phyloP scores from a whole-genome alignment of 805 yeast species.

The Clavispora santaluciae region DNA sequence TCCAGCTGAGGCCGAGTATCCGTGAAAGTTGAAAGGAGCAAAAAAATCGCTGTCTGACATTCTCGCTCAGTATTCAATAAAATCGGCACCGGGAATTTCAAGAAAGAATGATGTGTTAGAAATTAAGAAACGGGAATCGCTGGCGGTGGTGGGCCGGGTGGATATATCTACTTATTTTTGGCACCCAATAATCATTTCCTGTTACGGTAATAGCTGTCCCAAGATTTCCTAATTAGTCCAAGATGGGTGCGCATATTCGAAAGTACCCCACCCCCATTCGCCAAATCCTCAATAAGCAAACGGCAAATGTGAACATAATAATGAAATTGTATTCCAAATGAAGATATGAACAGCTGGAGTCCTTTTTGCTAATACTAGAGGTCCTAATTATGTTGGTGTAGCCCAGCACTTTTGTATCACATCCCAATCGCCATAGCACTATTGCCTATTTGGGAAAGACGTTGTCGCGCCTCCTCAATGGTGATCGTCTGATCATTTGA shows the following conservation, averaged over 20 bases:
- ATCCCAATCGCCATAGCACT: too few relatives aligned
- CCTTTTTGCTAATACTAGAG: too few relatives aligned
- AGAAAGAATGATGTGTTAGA: neutral
- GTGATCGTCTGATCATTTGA: neutral
- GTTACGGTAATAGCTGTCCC: neutral
- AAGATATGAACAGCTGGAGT: too few relatives aligned
- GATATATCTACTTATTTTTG: neutral
- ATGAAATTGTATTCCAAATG: too few relatives aligned
- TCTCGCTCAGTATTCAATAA: neutral
- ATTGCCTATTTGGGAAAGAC: neutral
- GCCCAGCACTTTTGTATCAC: too few relatives aligned
- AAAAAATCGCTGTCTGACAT: neutral
- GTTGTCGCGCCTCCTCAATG: neutral
- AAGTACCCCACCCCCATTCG: too few relatives aligned
- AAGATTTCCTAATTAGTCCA: neutral
- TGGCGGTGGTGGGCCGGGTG: neutral
- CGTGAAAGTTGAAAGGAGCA: conserved; percentile 14
- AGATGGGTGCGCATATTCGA: neutral
- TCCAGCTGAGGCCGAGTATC: conserved; percentile 15
- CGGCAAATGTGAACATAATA: too few relatives aligned
- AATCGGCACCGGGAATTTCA: neutral
- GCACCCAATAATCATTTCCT: neutral
- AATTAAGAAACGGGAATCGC: neutral
- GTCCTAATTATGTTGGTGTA: too few relatives aligned
- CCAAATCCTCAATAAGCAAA: too few relatives aligned